phyloP scores from a whole-genome alignment of 371 early-diverging fungal species.

The Rhizopus stolonifer region DNA sequence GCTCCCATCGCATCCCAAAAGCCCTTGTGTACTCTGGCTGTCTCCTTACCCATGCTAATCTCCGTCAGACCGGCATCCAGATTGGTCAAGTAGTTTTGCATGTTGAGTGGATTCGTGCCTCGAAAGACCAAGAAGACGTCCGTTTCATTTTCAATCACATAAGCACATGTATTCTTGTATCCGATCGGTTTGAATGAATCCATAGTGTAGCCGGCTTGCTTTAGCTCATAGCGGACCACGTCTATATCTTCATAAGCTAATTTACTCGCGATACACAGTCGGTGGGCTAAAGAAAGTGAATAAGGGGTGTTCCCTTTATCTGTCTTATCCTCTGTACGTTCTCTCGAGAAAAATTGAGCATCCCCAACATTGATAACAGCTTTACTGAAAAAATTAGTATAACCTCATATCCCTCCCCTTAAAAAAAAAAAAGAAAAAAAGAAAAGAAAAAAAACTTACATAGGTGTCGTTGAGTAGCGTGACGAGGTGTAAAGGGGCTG shows the following conservation, averaged over 20 bases:
- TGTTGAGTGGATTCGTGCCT: constrained; percentile 63
- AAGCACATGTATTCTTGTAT: constrained; percentile 58
- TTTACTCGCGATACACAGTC: constrained; percentile 52
- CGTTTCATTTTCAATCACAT: constrained; percentile 52
- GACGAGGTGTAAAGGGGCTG: constrained; percentile 30
- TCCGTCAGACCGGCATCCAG: constrained; percentile 40
- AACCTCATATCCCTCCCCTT: not conserved
- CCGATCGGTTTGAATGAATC: constrained; percentile 53
- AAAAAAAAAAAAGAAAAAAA: too few species aligned
- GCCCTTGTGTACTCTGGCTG: constrained; percentile 55
- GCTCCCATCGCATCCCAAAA: constrained; percentile 59
- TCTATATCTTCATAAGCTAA: constrained; percentile 58
- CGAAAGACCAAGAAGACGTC: constrained; percentile 56
- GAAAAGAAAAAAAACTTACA: constrained; percentile 18
- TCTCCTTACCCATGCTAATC: constrained; percentile 22
- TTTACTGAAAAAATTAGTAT: constrained; percentile 9
- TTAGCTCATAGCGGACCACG: constrained; percentile 54
- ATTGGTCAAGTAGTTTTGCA: constrained; percentile 59
- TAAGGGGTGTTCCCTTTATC: constrained; percentile 29
- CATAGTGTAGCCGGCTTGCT: constrained; percentile 48
- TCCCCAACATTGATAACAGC: constrained; percentile 42
- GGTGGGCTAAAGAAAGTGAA: constrained; percentile 52
- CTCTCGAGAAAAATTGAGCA: constrained; percentile 20
- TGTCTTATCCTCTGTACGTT: not conserved
- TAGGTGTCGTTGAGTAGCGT: constrained; percentile 27